Conservation (phyloP, 2,329 filamentous ascomycete species). For the Hymenoscyphus occultus region DNA sequence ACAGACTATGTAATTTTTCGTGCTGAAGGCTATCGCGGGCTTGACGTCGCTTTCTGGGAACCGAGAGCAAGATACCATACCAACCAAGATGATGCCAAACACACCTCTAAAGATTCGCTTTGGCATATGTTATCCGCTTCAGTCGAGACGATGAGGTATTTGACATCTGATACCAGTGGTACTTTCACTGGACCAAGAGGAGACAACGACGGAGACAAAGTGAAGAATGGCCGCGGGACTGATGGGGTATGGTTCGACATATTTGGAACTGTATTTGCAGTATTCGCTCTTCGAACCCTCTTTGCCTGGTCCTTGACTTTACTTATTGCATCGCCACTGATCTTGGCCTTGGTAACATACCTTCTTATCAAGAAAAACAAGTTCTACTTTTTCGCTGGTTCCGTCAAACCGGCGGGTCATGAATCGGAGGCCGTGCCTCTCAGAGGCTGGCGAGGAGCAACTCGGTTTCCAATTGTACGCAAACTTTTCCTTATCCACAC, state of each 20-base stretch:
- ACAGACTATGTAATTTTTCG: conserved; percentile 89
- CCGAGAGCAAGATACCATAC: conserved; percentile 89
- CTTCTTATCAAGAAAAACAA: conserved; percentile 70
- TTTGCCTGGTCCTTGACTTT: conserved; percentile 86
- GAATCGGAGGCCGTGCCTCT: conserved; percentile 61
- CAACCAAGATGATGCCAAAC: conserved; percentile 77
- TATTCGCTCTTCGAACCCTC: conserved; percentile 76
- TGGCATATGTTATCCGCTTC: conserved; percentile 96
- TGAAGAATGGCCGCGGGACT: conserved; percentile 63
- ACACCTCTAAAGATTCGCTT: conserved; percentile 67
- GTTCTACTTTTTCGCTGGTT: conserved; percentile 80
- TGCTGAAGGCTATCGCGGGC: conserved; percentile 75
- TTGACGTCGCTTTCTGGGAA: conserved; percentile 89
- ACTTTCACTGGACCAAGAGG: conserved; percentile 60
- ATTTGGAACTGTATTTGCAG: conserved; percentile 74
- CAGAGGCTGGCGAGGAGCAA: conserved; percentile 77
- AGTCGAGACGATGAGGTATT: conserved; percentile 66
- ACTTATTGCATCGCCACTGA: conserved; percentile 73
- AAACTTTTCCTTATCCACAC: no score
- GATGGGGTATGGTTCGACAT: conserved; percentile 91
- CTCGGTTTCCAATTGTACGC: conserved; percentile 69
- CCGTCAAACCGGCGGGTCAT: conserved; percentile 54
- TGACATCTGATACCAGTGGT: conserved; percentile 66
- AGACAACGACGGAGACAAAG: conserved; percentile 56
- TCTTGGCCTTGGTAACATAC: conserved; percentile 66